These are phyloP conservation scores for Fagopyrum esculentum DNA, from an alignment of 148 eudicot genomes.

Conservation along the genomic window DNA sequence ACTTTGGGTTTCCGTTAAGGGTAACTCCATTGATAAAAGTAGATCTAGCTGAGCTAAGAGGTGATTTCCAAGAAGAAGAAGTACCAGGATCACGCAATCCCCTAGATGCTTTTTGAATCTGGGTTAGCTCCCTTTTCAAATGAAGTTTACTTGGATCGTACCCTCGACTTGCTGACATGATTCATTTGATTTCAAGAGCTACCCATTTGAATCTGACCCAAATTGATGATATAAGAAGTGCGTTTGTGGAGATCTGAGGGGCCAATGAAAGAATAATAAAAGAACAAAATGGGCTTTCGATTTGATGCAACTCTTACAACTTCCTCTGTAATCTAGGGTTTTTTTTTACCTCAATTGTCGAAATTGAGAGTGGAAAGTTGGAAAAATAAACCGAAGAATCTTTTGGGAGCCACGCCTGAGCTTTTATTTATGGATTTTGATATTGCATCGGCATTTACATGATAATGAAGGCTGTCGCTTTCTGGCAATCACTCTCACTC, in stretches of 20 bases:
- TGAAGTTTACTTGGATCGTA: slow-evolving; percentile 87
- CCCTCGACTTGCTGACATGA: slow-evolving; percentile 29
- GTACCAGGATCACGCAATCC: slow-evolving; percentile 92
- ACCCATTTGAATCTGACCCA: slow-evolving; percentile 2
- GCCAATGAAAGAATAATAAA: background rate
- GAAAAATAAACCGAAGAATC: slow-evolving; percentile 5
- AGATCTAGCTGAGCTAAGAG: slow-evolving; percentile 74
- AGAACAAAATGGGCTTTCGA: background rate
- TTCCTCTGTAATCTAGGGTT: slow-evolving; percentile 4
- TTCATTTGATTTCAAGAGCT: slow-evolving; percentile 11
- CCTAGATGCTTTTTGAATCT: slow-evolving; percentile 77
- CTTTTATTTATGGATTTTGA: background rate
- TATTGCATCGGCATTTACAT: slow-evolving; percentile 4
- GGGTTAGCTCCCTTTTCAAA: slow-evolving; percentile 88
- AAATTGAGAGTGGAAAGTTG: background rate
- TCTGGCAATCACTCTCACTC: slow-evolving; percentile 3
- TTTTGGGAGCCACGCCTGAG: slow-evolving; percentile 14
- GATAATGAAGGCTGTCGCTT: slow-evolving; percentile 11
- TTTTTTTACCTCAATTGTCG: background rate
- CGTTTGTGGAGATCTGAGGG: slow-evolving; percentile 8
- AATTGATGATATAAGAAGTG: background rate
- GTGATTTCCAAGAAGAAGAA: slow-evolving; percentile 84
- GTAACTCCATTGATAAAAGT: slow-evolving; percentile 11
- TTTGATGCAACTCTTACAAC: background rate
- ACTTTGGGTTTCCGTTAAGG: background rate